Percentiles rank a stretch among this genome's conserved stretches.
Conservation (phyloP, 306 rosid species). For the Vicia faba region DNA sequence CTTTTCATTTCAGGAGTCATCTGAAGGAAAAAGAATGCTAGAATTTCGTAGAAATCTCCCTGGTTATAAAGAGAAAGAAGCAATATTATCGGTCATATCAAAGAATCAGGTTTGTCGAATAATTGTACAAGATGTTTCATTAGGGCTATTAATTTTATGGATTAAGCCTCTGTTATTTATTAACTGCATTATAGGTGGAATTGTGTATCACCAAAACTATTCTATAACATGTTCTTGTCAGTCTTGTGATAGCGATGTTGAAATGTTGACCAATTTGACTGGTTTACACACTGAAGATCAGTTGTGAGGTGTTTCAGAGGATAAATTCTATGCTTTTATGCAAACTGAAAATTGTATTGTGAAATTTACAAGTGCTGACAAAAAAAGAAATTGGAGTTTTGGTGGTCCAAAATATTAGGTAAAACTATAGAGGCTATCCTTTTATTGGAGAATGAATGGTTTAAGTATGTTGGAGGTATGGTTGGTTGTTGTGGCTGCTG, state of each 20-base stretch:
- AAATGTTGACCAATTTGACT: slow-evolving; percentile 25
- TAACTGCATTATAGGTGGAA: slow-evolving; percentile 21
- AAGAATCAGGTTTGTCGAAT: slow-evolving; percentile 70
- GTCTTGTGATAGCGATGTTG: slow-evolving; percentile 20
- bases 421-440: neutral
- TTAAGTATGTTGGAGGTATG: slow-evolving; percentile 7
- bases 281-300: slow-evolving; percentile 12
- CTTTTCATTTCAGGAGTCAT: slow-evolving; percentile 62
- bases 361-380: neutral
- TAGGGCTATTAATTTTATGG: slow-evolving; percentile 17
- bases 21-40: slow-evolving; percentile 73
- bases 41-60: slow-evolving; percentile 86
- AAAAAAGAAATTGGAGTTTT: slow-evolving; percentile 9
- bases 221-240: slow-evolving; percentile 16
- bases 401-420: neutral
- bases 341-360: neutral
- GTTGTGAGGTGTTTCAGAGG: slow-evolving; percentile 26
- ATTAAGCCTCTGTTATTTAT: slow-evolving; percentile 24
- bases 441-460: slow-evolving; percentile 17
- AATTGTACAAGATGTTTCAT: slow-evolving; percentile 19
- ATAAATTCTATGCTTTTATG: slow-evolving; percentile 6
- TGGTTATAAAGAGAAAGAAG: slow-evolving; percentile 80
- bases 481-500: slow-evolving; percentile 10
- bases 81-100: slow-evolving; percentile 65
- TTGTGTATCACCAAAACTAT: slow-evolving; percentile 9